Percentiles rank a stretch among this genome's conserved stretches.
These are phyloP conservation scores for Hsuehochloa calcarea DNA, from an alignment of 176 grass and related monocot species.

Conservation along the genomic window DNA sequence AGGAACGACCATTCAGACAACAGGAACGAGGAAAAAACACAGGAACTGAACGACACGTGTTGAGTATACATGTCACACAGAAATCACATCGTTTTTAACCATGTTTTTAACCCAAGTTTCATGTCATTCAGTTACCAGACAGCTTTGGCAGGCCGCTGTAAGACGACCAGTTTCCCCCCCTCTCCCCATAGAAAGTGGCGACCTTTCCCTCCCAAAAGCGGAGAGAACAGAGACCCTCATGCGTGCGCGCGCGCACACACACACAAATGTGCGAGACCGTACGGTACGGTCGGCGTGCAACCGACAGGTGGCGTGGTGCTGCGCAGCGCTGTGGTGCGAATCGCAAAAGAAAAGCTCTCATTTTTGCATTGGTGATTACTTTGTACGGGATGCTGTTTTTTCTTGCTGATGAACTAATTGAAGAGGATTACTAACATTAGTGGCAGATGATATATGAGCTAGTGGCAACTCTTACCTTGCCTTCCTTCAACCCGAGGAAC, in stretches of 20 bases:
- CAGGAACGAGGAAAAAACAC: too few relatives aligned
- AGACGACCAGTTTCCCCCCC: not conserved
- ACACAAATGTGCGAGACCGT: not conserved
- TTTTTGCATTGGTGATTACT: not conserved
- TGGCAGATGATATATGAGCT: not conserved
- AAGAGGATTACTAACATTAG: not conserved
- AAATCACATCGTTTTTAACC: not conserved
- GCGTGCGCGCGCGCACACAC: constrained; percentile 19
- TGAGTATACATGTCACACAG: not conserved
- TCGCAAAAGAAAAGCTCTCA: not conserved
- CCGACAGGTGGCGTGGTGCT: constrained; percentile 18
- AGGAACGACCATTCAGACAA: not conserved
- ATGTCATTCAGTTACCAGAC: not conserved
- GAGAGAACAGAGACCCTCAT: constrained; percentile 35
- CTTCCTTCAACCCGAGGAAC: constrained; percentile 74
- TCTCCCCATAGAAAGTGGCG: constrained; percentile 37
- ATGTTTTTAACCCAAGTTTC: not conserved
- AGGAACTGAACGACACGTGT: not conserved
- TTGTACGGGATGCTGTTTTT: not conserved
- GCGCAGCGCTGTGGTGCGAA: not conserved
- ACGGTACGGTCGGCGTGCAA: not conserved
- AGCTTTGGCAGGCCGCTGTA: constrained; percentile 18
- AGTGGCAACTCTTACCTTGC: constrained; percentile 25
- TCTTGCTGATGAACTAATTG: not conserved
- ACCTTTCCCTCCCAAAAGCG: constrained; percentile 41